Evolutionary conservation across 2,329 filamentous ascomycete genomes (phyloP), one percentile per base, ranked within the genome.

Genomic region (Nigrospora sphaerica): DNA sequence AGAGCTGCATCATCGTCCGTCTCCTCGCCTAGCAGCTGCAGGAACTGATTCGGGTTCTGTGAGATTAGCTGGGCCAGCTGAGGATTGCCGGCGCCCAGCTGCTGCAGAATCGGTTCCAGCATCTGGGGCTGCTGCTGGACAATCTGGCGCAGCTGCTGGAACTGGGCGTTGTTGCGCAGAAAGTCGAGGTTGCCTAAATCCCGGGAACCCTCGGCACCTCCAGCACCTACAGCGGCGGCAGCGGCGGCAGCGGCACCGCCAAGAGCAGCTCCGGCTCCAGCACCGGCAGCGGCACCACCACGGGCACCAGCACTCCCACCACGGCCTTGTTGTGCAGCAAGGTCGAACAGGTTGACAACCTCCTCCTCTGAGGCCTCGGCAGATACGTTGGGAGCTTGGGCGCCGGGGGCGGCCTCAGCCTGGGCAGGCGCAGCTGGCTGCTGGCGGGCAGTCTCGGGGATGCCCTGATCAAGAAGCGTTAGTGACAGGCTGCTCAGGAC

Each of bases 121-220:
- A 98, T 98, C 65, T 93, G 87, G 16, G 93, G 93, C 65, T 97
- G 88, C 67, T 96, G 91, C 70, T 98, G 93, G 39, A 98, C 92
- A 18, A 98, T 85, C 70, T 96, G 91, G 52, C 93, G 86, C 49
- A 98, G 80, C 70, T 98, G 93, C 71, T 97, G 93, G 72, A 98
- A 98, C 68, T 97, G 92, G 19, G 91, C 85, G 66, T 97, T 97
- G 68, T 91, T 88, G 61, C 93, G 85, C 46, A 98, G 75, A 66
- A 95, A 97, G 54, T 97, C 92, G 48, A 98, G 80, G 61, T 91
- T 95, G 48, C 69, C 69, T 39, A 67, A 71, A 45, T 62, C 67
- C 17, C 64, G 68, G 16, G 58, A 65, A 32, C 60, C 69, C 42
- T 65, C 75, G 39, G 59, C 68, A 34, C 68, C 74, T 32, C 71